Percentiles rank a stretch among this genome's conserved stretches.
Evolutionary conservation across 306 rosid genomes (phyloP).

Genomic region (Lithocarpus polystachyus): DNA sequence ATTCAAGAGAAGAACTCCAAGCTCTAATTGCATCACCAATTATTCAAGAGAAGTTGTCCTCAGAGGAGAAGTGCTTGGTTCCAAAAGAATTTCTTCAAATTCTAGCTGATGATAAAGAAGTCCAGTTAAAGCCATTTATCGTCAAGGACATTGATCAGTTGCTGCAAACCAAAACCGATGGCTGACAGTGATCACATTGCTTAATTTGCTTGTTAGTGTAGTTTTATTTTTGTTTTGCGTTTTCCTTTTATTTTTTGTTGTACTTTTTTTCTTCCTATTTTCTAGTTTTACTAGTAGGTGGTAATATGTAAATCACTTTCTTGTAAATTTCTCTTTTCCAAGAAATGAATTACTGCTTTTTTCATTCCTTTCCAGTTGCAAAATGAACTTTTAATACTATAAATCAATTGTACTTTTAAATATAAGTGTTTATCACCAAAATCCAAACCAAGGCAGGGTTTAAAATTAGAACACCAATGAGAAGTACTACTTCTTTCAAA

Average conservation of each 20-base stretch:
- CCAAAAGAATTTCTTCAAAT: conserved; percentile 21
- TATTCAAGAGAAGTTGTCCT: conserved; percentile 45
- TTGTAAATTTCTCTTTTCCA: background rate
- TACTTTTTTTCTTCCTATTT: background rate
- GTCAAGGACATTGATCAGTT: conserved; percentile 14
- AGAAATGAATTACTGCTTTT: no score
- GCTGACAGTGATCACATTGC: background rate
- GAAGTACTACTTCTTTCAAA: no score
- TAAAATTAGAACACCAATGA: no score
- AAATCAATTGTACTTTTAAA: no score
- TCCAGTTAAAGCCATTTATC: conserved; percentile 20
- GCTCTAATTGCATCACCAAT: conserved; percentile 24
- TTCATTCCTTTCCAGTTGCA: no score
- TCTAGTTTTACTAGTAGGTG: background rate
- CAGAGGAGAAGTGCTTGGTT: conserved; percentile 45
- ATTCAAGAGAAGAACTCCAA: conserved; percentile 43
- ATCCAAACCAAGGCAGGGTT: no score
- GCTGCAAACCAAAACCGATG: background rate
- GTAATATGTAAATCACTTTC: background rate
- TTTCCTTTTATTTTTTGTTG: background rate
- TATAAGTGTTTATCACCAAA: no score
- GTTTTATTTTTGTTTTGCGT: background rate
- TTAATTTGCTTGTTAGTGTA: no score
- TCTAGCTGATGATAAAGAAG: conserved; percentile 15
- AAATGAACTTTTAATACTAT: no score